phyloP scores from a whole-genome alignment of 1,284 basidiomycete genomes.

The Erythrobasidium hasegawianum region DNA sequence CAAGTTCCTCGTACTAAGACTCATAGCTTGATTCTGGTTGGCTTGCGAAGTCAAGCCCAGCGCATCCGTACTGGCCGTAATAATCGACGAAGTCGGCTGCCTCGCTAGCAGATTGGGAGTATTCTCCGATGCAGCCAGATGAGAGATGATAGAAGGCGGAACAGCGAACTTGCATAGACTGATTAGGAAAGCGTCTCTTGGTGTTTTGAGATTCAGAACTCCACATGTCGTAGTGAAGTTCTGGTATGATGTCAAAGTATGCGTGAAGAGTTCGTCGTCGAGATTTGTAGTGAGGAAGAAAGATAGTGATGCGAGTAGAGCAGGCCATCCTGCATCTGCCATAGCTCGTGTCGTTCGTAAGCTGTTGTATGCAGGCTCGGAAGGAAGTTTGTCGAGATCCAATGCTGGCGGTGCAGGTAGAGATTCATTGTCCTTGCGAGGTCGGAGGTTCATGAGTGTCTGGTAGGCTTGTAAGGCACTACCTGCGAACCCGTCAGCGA shows the following conservation, averaged over 20 bases:
- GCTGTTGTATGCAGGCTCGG: conserved; percentile 50
- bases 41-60: conserved; percentile 54
- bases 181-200: conserved; percentile 88
- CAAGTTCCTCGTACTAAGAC: conserved; percentile 80
- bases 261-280: conserved; percentile 79
- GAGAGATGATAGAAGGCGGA: conserved; percentile 77
- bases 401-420: conserved; percentile 67
- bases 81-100: conserved; percentile 36
- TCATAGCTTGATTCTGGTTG: conserved; percentile 42
- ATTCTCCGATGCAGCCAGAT: conserved; percentile 60
- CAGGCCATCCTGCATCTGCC: conserved; percentile 82
- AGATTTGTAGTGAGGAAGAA: conserved; percentile 85
- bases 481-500: conserved; percentile 80
- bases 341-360: conserved; percentile 66
- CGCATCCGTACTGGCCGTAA: conserved; percentile 62
- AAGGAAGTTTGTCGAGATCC: conserved; percentile 59
- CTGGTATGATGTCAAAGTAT: conserved; percentile 73
- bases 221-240: conserved; percentile 83
- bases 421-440: conserved; percentile 57
- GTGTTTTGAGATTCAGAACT: conserved; percentile 75
- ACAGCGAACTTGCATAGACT: conserved; percentile 82
- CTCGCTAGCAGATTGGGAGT: background rate
- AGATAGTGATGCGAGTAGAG: conserved; percentile 78
- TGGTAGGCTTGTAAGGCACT: conserved; percentile 68
- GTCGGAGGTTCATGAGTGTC: conserved; percentile 33